Conservation (phyloP, 129 eudicot genomes). For the Helianthus tuberosus region DNA sequence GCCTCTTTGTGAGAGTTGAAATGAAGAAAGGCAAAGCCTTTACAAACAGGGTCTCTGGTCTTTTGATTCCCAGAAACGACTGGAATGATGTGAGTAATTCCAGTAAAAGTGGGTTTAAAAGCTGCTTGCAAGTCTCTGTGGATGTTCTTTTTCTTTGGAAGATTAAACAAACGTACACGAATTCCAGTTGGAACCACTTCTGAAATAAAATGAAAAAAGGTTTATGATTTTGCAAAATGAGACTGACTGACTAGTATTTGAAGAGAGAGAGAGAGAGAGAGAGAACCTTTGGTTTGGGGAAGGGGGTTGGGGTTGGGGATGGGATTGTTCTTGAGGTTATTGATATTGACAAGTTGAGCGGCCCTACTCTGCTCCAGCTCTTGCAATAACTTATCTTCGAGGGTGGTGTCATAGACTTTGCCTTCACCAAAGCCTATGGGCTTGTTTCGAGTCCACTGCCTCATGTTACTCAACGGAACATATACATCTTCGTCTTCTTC, state of each 20-base stretch:
- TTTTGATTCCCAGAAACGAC: slow-evolving; percentile 75
- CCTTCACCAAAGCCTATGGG: slow-evolving; percentile 95
- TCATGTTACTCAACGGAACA: slow-evolving; percentile 63
- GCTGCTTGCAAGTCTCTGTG: slow-evolving; percentile 67
- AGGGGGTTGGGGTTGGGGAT: background rate
- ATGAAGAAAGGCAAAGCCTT: slow-evolving; percentile 73
- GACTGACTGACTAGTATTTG: too few relatives aligned
- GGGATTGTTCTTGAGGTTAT: slow-evolving; percentile 65
- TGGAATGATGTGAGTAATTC: slow-evolving; percentile 72
- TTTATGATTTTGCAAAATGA: too few relatives aligned
- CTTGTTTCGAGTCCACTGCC: slow-evolving; percentile 58
- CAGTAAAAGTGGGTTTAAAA: slow-evolving; percentile 74
- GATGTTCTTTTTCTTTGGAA: slow-evolving; percentile 92
- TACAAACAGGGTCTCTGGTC: slow-evolving; percentile 92
- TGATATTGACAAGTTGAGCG: slow-evolving; percentile 80
- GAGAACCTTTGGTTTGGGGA: too few relatives aligned
- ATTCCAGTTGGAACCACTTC: slow-evolving; percentile 52
- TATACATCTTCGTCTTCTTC: slow-evolving; percentile 59
- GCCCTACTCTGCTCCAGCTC: slow-evolving; percentile 75
- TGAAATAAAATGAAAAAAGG: slow-evolving; percentile 21
- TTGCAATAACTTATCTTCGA: slow-evolving; percentile 80
- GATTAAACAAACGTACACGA: slow-evolving; percentile 79
- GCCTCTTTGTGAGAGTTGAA: slow-evolving; percentile 77
- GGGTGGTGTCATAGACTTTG: slow-evolving; percentile 76
- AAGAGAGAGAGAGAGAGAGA: too few relatives aligned